Conservation (phyloP, 306 rosid species). For the Arachis stenosperma region DNA sequence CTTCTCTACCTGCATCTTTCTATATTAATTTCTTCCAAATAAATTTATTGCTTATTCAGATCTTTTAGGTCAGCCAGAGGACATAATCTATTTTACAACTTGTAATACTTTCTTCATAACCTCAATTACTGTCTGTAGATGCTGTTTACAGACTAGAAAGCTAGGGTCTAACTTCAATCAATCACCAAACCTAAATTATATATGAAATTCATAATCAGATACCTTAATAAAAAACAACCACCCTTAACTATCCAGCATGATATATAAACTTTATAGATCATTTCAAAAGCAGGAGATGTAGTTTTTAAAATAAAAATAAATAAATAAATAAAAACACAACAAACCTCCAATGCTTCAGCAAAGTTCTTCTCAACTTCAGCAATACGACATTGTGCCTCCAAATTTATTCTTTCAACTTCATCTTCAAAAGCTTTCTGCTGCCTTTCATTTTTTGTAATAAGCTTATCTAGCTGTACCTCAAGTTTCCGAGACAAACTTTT, state of each 20-base stretch:
- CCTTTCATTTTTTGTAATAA: slow-evolving; percentile 90
- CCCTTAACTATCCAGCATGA: not conserved
- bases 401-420: slow-evolving; percentile 73
- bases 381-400: slow-evolving; percentile 74
- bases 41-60: not conserved
- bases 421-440: slow-evolving; percentile 84
- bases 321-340: slow-evolving; percentile 35
- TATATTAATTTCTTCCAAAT: not conserved
- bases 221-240: not conserved
- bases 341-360: slow-evolving; percentile 91
- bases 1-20: slow-evolving; percentile 1
- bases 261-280: slow-evolving; percentile 18
- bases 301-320: not conserved
- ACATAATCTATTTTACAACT: not conserved
- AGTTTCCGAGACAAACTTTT: slow-evolving; percentile 92
- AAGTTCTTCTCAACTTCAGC: slow-evolving; percentile 86
- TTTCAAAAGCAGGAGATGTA: slow-evolving; percentile 10
- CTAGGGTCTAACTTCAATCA: not conserved
- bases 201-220: not conserved
- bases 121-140: not conserved
- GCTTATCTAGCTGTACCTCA: slow-evolving; percentile 87
- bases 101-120: not conserved
- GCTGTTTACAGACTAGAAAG: slow-evolving; percentile 8
- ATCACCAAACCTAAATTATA: not conserved
- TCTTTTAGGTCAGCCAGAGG: not conserved